These are phyloP conservation scores for Talinum fruticosum DNA, from an alignment of 148 eudicot species.

Conservation along the genomic window DNA sequence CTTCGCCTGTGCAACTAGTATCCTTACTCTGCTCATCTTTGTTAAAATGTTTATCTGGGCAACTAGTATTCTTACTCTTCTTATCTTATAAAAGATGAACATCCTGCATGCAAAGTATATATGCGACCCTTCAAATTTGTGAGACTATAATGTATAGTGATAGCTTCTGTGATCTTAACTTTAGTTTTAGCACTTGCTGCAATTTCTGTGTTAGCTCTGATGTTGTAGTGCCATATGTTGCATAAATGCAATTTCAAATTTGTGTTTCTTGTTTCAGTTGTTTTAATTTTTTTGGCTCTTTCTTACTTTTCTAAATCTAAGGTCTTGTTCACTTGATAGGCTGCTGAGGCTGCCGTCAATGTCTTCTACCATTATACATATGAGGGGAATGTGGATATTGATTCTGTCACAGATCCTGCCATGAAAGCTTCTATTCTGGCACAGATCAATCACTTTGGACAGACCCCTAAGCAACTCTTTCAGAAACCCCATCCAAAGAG, in stretches of 20 bases:
- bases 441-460: constrained; percentile 97
- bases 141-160: neutral
- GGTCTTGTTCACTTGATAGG: constrained; percentile 45
- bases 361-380: constrained; percentile 98
- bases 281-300: neutral
- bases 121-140: neutral
- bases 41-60: neutral
- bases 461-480: constrained; percentile 93
- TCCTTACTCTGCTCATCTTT: neutral
- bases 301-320: constrained; percentile 13
- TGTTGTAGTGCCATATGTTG: neutral
- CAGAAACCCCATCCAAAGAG: constrained; percentile 81
- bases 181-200: neutral
- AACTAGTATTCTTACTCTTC: neutral
- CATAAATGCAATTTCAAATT: neutral
- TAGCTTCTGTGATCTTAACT: neutral
- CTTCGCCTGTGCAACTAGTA: neutral
- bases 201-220: neutral
- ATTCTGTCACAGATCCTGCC: constrained; percentile 87
- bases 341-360: constrained; percentile 94
- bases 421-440: constrained; percentile 98
- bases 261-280: constrained; percentile 1
- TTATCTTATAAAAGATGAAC: neutral
- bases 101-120: neutral
- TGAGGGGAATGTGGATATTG: constrained; percentile 94